Conservation (phyloP, 192 early-diverging fungal genomes). For the Entophlyctis luteolus region DNA sequence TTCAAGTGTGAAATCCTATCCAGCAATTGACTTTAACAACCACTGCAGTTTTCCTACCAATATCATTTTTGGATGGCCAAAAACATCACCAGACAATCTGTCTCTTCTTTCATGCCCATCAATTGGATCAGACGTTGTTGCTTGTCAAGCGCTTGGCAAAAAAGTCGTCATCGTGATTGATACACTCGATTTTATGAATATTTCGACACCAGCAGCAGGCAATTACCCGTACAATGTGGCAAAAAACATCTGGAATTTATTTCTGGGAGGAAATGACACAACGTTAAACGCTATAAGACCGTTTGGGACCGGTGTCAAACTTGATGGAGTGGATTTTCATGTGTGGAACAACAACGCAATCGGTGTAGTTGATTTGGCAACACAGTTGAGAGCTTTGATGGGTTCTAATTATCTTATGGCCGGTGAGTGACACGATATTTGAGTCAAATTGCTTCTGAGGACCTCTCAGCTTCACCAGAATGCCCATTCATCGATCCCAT, state of each 20-base stretch:
- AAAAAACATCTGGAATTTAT: constrained; percentile 70
- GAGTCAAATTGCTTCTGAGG: too few relatives aligned
- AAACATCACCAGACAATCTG: constrained; percentile 52
- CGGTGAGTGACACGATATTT: neutral
- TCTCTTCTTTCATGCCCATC: constrained; percentile 60
- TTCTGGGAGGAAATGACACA: constrained; percentile 64
- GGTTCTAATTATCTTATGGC: constrained; percentile 1
- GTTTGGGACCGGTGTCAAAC: constrained; percentile 54
- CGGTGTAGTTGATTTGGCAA: constrained; percentile 11
- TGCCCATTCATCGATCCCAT: constrained; percentile 31
- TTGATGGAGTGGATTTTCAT: constrained; percentile 61
- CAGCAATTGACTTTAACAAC: constrained; percentile 65
- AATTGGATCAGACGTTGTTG: constrained; percentile 62
- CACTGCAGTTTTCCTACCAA: constrained; percentile 51
- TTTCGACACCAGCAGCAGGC: constrained; percentile 35
- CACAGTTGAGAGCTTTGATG: constrained; percentile 14
- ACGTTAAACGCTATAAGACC: constrained; percentile 53
- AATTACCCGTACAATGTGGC: constrained; percentile 49
- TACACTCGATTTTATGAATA: neutral
- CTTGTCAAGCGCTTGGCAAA: constrained; percentile 72
- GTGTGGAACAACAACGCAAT: constrained; percentile 36
- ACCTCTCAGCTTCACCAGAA: constrained; percentile 24
- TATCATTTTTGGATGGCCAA: constrained; percentile 29
- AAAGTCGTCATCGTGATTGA: constrained; percentile 70
- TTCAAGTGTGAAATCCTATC: constrained; percentile 49